These are phyloP conservation scores for Talaromyces trachyspermus DNA, from an alignment of 495 filamentous ascomycete genomes.

Conservation along the genomic window DNA sequence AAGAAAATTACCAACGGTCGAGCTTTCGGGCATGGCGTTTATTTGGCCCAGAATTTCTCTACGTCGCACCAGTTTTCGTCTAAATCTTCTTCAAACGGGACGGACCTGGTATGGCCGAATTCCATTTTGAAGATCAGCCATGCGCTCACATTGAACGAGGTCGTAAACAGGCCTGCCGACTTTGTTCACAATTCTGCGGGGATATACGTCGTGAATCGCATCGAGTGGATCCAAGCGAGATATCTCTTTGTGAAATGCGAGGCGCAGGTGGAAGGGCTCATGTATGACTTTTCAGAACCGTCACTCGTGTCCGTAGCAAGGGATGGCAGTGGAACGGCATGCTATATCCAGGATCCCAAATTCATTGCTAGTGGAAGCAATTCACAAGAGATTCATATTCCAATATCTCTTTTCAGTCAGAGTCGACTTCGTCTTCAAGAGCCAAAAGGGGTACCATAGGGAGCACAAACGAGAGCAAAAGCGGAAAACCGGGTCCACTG, in stretches of 20 bases:
- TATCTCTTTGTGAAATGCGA: conserved; percentile 67
- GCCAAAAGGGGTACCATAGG: not conserved
- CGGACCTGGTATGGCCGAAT: conserved; percentile 47
- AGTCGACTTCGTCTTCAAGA: conserved; percentile 17
- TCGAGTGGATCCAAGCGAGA: conserved; percentile 87
- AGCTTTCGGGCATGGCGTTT: conserved; percentile 72
- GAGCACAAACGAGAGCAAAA: conserved; percentile 17
- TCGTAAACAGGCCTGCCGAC: conserved; percentile 65
- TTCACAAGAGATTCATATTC: conserved; percentile 34
- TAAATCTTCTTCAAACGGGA: too few species aligned
- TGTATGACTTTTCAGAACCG: not conserved
- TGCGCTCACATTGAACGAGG: conserved; percentile 78
- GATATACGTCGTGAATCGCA: conserved; percentile 64
- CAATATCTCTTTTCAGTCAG: conserved; percentile 40
- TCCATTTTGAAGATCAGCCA: conserved; percentile 50
- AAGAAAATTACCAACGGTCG: conserved; percentile 55
- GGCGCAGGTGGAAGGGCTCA: conserved; percentile 5
- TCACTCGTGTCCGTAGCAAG: too few species aligned
- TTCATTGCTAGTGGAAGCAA: conserved; percentile 33
- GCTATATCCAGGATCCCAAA: conserved; percentile 49
- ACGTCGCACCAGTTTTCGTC: too few species aligned
- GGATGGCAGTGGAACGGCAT: conserved; percentile 16
- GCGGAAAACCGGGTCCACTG: conserved; percentile 8
- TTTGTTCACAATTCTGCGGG: conserved; percentile 45
- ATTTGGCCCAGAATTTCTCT: conserved; percentile 54